A percentile compares a stretch with the other conserved stretches of the same genome.
These are phyloP conservation scores for Skeletonema grethae DNA, from an alignment of 108 stramenopile species.

Conservation along the genomic window DNA sequence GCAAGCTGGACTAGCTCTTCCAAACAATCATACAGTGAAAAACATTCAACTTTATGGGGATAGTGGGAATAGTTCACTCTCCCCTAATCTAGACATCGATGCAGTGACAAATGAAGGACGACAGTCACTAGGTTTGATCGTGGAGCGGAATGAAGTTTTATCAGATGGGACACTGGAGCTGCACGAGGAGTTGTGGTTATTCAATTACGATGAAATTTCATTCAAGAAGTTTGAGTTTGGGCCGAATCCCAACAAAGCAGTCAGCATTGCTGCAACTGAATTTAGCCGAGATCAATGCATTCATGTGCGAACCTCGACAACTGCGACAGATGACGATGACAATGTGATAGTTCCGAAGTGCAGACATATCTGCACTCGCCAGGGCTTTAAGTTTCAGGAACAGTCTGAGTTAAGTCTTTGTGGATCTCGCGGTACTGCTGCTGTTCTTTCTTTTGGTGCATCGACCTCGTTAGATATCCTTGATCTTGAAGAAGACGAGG, in stretches of 20 bases:
- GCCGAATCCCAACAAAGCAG: conserved; percentile 12
- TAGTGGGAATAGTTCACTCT: conserved; percentile 69
- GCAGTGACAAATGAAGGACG: conserved; percentile 63
- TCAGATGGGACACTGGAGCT: conserved; percentile 9
- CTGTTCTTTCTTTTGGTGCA: conserved; percentile 32
- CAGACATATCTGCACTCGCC: conserved; percentile 27
- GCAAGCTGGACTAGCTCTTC: conserved; percentile 35
- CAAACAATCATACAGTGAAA: conserved; percentile 24
- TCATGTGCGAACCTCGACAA: background rate
- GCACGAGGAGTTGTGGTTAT: conserved; percentile 58
- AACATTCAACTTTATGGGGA: conserved; percentile 76
- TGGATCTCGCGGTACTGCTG: conserved; percentile 72
- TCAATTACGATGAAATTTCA: conserved; percentile 52
- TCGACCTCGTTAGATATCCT: conserved; percentile 55
- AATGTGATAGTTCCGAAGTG: conserved; percentile 8
- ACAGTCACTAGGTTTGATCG: conserved; percentile 65
- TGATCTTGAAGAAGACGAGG: conserved; percentile 78
- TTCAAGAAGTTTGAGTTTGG: conserved; percentile 48
- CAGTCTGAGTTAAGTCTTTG: conserved; percentile 47
- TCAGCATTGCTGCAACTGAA: conserved; percentile 13
- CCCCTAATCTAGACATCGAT: conserved; percentile 48
- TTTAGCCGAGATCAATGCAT: conserved; percentile 2
- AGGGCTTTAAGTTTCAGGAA: background rate
- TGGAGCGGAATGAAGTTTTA: conserved; percentile 9
- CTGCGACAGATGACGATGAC: background rate